Percentiles rank a stretch among this genome's conserved stretches.
Conservation (phyloP, 768 basidiomycete genomes). For the Guyanaporus albipodus region DNA sequence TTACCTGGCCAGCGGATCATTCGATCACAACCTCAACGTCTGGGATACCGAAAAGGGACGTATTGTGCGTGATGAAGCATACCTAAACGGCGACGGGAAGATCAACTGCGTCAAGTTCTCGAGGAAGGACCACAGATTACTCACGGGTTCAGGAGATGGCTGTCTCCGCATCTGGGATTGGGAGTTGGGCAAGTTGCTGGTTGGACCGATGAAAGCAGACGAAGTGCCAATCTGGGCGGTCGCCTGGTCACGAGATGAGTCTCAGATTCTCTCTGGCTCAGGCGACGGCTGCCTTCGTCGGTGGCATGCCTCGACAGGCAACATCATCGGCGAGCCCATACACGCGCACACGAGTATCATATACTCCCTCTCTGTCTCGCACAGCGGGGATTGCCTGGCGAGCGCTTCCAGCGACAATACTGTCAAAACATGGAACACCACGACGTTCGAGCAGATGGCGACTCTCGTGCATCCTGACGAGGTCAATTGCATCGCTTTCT, state of each 20-base stretch:
- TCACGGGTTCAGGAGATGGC: constrained; percentile 29
- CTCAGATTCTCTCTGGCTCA: constrained; percentile 25
- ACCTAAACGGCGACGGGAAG: constrained; percentile 20
- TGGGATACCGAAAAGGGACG: constrained; percentile 28
- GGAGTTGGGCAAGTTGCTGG: constrained; percentile 23
- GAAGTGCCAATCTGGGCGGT: constrained; percentile 27
- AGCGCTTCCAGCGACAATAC: constrained; percentile 30
- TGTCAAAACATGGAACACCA: constrained; percentile 29
- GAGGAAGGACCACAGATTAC: constrained; percentile 20
- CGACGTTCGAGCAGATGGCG: constrained; percentile 24
- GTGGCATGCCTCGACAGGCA: constrained; percentile 23
- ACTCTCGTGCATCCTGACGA: constrained; percentile 21
- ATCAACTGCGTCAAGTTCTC: constrained; percentile 31
- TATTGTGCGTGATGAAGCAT: constrained; percentile 21
- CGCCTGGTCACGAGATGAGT: constrained; percentile 30
- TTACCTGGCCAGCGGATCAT: constrained; percentile 29
- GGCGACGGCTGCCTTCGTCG: constrained; percentile 22
- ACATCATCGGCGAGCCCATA: constrained; percentile 20
- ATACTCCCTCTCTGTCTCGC: constrained; percentile 26
- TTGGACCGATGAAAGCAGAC: constrained; percentile 23
- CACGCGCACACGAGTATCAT: constrained; percentile 24
- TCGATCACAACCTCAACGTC: constrained; percentile 30
- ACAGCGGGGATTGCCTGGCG: constrained; percentile 25
- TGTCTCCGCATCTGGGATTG: constrained; percentile 29
- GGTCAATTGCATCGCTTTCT: constrained; percentile 30